phyloP scores from a whole-genome alignment of 805 yeast genomes.

The Dipodascus geniculatus region DNA sequence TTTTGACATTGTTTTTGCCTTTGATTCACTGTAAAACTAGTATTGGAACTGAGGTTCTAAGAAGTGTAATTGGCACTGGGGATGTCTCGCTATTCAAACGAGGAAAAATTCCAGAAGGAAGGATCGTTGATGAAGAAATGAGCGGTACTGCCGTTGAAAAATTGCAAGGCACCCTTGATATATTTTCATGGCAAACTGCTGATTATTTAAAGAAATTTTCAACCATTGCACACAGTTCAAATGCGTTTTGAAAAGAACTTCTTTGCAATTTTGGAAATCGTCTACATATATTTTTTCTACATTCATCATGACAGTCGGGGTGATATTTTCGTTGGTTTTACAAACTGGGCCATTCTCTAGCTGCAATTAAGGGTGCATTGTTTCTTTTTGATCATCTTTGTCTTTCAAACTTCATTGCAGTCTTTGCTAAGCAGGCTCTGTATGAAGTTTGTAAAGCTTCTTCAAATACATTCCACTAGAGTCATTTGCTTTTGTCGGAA shows the following conservation, averaged over 20 bases:
- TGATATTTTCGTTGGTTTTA: constrained; percentile 63
- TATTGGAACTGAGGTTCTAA: constrained; percentile 25
- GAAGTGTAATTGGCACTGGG: constrained; percentile 22
- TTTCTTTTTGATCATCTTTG: constrained; percentile 47
- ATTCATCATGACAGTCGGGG: constrained; percentile 36
- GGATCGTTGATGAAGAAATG: constrained; percentile 9
- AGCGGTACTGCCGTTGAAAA: constrained; percentile 16
- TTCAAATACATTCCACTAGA: constrained; percentile 68
- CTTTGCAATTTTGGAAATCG: constrained; percentile 43
- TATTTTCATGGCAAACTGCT: constrained; percentile 53
- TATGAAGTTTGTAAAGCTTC: constrained; percentile 61
- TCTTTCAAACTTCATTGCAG: constrained; percentile 51
- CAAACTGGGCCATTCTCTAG: constrained; percentile 39
- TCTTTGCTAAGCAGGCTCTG: constrained; percentile 42
- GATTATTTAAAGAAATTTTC: constrained; percentile 40
- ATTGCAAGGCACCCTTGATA: constrained; percentile 28
- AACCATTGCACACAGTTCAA: constrained; percentile 36
- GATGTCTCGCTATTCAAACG: constrained; percentile 23
- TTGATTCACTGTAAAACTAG: constrained; percentile 25
- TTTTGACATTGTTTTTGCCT: constrained; percentile 53
- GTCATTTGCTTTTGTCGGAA: constrained; percentile 42
- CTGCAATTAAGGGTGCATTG: constrained; percentile 48
- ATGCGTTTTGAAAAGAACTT: constrained; percentile 33
- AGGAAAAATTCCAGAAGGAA: constrained; percentile 25
- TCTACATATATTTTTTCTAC: constrained; percentile 54